These are phyloP conservation scores for Aureobasidium musti DNA, from an alignment of 2,329 filamentous ascomycete genomes.

Conservation along the genomic window DNA sequence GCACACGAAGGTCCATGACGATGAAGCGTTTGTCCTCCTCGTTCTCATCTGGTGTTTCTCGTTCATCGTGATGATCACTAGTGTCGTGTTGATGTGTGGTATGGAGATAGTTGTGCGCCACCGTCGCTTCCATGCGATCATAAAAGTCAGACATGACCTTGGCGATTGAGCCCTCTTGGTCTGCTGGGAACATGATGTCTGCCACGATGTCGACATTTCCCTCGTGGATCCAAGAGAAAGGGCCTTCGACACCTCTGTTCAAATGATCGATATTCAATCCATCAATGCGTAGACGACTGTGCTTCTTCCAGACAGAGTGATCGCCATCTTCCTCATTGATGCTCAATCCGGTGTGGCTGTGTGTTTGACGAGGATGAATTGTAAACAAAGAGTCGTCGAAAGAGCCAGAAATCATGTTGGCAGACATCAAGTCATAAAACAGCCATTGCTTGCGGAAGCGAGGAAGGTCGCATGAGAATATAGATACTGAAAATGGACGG, in stretches of 20 bases:
- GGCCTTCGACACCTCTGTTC: slow-evolving; percentile 87
- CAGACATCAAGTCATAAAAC: slow-evolving; percentile 95
- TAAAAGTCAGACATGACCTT: slow-evolving; percentile 98
- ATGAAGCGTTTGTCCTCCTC: slow-evolving; percentile 72
- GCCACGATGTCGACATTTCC: slow-evolving; percentile 96
- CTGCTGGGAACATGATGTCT: slow-evolving; percentile 90
- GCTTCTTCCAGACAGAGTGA: slow-evolving; percentile 85
- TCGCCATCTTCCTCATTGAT: slow-evolving; percentile 62
- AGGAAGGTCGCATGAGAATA: slow-evolving; percentile 92
- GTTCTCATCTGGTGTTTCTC: slow-evolving; percentile 29
- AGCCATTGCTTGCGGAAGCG: slow-evolving; percentile 94
- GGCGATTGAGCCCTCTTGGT: slow-evolving; percentile 82
- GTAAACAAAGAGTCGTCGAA: slow-evolving; percentile 96
- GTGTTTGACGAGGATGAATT: slow-evolving; percentile 89
- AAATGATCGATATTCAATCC: slow-evolving; percentile 93
- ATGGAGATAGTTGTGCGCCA: slow-evolving; percentile 68
- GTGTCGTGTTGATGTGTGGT: slow-evolving; percentile 34
- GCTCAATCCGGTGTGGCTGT: slow-evolving; percentile 69
- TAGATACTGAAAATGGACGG: slow-evolving; percentile 92
- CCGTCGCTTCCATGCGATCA: slow-evolving; percentile 89
- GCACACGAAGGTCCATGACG: slow-evolving; percentile 91
- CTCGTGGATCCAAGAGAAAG: slow-evolving; percentile 97
- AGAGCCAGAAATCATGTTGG: slow-evolving; percentile 93
- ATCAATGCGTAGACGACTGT: slow-evolving; percentile 88
- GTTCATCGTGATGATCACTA: slow-evolving; percentile 34